Conservation (phyloP, 2,329 filamentous ascomycete species). For the Arthrobotrys entomopaga region DNA sequence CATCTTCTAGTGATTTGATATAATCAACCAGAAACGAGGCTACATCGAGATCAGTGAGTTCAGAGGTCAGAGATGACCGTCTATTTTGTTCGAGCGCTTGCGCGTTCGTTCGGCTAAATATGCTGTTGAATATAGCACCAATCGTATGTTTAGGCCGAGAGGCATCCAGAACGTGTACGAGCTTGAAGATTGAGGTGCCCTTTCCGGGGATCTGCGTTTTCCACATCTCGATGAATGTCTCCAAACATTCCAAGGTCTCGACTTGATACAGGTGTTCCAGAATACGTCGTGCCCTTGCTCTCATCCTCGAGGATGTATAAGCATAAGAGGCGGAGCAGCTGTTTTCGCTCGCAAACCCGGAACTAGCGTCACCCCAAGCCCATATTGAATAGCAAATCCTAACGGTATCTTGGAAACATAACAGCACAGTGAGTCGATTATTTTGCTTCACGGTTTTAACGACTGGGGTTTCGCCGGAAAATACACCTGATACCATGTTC, state of each 20-base stretch:
- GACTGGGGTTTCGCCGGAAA: slow-evolving; percentile 75
- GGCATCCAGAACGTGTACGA: slow-evolving; percentile 89
- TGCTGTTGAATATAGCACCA: slow-evolving; percentile 92
- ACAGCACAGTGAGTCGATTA: slow-evolving; percentile 86
- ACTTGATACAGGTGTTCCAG: slow-evolving; percentile 92
- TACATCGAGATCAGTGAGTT: slow-evolving; percentile 82
- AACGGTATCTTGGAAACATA: slow-evolving; percentile 97
- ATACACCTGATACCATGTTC: slow-evolving; percentile 92
- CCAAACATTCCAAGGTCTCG: slow-evolving; percentile 90
- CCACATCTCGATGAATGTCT: slow-evolving; percentile 90
- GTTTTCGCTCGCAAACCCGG: slow-evolving; percentile 64
- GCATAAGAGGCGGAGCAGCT: slow-evolving; percentile 81
- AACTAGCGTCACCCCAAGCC: slow-evolving; percentile 80
- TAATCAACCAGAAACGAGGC: slow-evolving; percentile 92
- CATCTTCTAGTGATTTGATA: slow-evolving; percentile 87
- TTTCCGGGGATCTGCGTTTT: slow-evolving; percentile 65
- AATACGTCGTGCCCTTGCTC: slow-evolving; percentile 85
- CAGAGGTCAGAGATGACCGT: slow-evolving; percentile 88
- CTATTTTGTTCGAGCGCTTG: slow-evolving; percentile 78
- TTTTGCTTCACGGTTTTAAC: slow-evolving; percentile 88
- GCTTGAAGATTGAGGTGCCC: slow-evolving; percentile 77
- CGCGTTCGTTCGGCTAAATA: slow-evolving; percentile 93
- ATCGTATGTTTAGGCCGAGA: slow-evolving; percentile 91
- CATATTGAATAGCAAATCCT: slow-evolving; percentile 92
- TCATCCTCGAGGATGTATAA: slow-evolving; percentile 89